Percentiles rank a stretch among this genome's conserved stretches.
Evolutionary conservation across 2,329 filamentous ascomycete species (phyloP).

Genomic region (Penicillium nordicum): DNA sequence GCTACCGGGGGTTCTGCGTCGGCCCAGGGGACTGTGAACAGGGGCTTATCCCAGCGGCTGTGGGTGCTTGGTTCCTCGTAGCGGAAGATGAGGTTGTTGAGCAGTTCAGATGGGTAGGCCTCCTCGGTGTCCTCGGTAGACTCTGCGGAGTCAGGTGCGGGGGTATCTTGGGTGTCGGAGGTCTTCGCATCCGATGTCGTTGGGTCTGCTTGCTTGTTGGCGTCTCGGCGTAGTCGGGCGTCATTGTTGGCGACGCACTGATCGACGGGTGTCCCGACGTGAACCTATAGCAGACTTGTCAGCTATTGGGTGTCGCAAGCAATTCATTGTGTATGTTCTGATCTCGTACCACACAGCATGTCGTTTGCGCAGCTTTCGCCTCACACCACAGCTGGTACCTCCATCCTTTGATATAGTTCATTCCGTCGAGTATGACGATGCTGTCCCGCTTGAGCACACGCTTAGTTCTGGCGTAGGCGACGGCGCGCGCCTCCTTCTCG

Average conservation of each 20-base stretch:
- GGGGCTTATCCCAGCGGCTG: constrained; percentile 63
- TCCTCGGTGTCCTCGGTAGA: constrained; percentile 25
- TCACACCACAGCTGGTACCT: constrained; percentile 66
- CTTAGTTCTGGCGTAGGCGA: constrained; percentile 61
- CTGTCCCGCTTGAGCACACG: constrained; percentile 55
- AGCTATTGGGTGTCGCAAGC: background rate
- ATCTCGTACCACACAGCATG: constrained; percentile 57
- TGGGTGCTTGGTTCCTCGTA: constrained; percentile 67
- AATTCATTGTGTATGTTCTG: background rate
- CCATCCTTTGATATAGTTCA: constrained; percentile 68
- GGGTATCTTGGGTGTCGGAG: background rate
- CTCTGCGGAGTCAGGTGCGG: background rate
- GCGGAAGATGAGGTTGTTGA: constrained; percentile 62
- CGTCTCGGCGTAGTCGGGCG: constrained; percentile 28
- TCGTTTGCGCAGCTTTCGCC: constrained; percentile 60
- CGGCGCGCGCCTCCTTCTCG: constrained; percentile 63
- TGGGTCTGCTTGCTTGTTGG: background rate
- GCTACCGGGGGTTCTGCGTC: constrained; percentile 55
- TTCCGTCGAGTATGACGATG: constrained; percentile 61
- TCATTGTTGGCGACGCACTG: constrained; percentile 56
- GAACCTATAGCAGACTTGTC: constrained; percentile 42
- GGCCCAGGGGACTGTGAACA: constrained; percentile 59
- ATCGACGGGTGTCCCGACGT: constrained; percentile 56
- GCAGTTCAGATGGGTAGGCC: constrained; percentile 54
- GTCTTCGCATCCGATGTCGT: background rate